Percentiles rank a stretch among this genome's conserved stretches.
phyloP scores from a whole-genome alignment of 2,329 filamentous ascomycete genomes.

The Rugonectria rugulosa region DNA sequence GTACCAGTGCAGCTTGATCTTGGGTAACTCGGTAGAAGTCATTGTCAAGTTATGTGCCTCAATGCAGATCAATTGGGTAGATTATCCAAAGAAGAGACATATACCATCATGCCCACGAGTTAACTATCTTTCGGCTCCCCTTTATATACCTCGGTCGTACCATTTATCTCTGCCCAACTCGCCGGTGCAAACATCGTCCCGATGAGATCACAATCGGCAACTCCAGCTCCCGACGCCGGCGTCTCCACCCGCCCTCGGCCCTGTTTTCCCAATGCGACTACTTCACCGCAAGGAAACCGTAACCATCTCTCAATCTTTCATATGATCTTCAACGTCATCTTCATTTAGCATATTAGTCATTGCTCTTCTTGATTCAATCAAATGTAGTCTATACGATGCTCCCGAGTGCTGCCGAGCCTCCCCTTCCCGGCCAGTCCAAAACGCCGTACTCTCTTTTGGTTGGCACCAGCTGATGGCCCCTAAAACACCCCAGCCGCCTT shows the following conservation, averaged over 20 bases:
- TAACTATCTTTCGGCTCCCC: no score
- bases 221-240: no score
- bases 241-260: no score
- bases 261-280: not conserved
- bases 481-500: constrained; percentile 7
- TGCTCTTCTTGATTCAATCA: constrained; percentile 11
- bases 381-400: constrained; percentile 30
- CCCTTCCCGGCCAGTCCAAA: constrained; percentile 24
- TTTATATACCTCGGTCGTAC: not conserved
- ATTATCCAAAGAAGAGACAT: not conserved
- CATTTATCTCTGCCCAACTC: constrained; percentile 10
- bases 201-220: constrained; percentile 24
- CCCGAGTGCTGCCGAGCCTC: constrained; percentile 26
- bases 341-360: no score
- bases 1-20: constrained; percentile 72
- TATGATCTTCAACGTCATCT: not conserved
- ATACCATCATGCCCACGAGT: not conserved
- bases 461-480: constrained; percentile 23
- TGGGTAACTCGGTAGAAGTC: constrained; percentile 49
- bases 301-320: not conserved
- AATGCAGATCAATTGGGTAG: not conserved
- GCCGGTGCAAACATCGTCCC: constrained; percentile 28
- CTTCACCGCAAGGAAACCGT: no score
- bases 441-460: constrained; percentile 33
- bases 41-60: constrained; percentile 19